Evolutionary conservation across 805 yeast species (phyloP).

Genomic region (Blastobotrys americana): DNA sequence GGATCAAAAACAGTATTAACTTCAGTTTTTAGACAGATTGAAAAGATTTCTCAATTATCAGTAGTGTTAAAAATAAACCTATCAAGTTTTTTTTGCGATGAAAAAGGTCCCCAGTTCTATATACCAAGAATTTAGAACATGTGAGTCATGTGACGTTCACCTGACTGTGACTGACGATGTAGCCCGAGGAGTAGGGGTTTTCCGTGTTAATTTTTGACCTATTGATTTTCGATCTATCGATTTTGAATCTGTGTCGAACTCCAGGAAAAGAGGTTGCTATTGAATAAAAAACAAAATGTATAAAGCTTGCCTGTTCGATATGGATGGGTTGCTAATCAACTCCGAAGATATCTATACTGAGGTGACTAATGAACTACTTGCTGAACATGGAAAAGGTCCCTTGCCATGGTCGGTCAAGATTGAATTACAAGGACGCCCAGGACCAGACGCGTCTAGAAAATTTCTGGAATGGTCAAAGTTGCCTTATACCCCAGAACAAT

Average conservation of each 20-base stretch:
- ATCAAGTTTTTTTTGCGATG: too few relatives aligned
- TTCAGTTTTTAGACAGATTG: too few relatives aligned
- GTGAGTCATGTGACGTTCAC: too few relatives aligned
- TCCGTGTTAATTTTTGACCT: too few relatives aligned
- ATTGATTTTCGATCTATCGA: neutral
- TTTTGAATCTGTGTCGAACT: neutral
- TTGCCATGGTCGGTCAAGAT: conserved; percentile 85
- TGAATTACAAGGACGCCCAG: conserved; percentile 86
- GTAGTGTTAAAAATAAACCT: too few relatives aligned
- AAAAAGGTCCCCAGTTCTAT: too few relatives aligned
- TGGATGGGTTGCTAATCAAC: conserved; percentile 92
- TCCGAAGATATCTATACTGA: conserved; percentile 89
- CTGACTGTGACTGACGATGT: too few relatives aligned
- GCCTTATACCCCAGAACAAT: conserved; percentile 61
- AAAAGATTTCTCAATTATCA: too few relatives aligned
- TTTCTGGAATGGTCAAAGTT: conserved; percentile 64
- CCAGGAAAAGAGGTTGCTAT: neutral
- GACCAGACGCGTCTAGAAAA: conserved; percentile 58
- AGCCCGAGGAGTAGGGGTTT: too few relatives aligned
- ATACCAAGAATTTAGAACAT: too few relatives aligned
- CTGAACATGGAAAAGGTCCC: conserved; percentile 65
- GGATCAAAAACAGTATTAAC: too few relatives aligned
- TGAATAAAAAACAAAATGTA: conserved; percentile 19
- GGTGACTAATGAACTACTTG: conserved; percentile 59
- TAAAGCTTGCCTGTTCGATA: conserved; percentile 69